Percentiles rank a stretch among this genome's conserved stretches.
These are phyloP conservation scores for Microdochium bolleyi DNA, from an alignment of 2,329 filamentous ascomycete species.

Conservation along the genomic window DNA sequence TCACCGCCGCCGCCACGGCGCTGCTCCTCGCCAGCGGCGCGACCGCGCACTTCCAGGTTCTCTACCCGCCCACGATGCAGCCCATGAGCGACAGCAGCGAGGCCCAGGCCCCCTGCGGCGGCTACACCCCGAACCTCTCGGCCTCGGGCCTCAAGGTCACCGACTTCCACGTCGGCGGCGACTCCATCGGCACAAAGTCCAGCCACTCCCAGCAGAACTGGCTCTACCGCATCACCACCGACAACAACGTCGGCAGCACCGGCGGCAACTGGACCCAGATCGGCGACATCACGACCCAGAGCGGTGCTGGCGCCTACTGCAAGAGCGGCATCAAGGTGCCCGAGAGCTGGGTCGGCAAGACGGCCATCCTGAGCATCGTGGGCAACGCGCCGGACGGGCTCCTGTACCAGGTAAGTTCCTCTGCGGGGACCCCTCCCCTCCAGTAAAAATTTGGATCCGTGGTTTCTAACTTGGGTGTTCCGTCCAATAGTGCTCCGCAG, in stretches of 20 bases:
- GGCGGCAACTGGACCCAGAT: conserved; percentile 45
- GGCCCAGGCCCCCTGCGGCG: conserved; percentile 43
- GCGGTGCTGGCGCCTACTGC: conserved; percentile 46
- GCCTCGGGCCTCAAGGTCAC: conserved; percentile 22
- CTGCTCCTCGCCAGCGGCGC: conserved; percentile 30
- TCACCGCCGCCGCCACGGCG: conserved; percentile 19
- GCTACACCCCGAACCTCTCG: conserved; percentile 35
- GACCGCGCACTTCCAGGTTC: conserved; percentile 47
- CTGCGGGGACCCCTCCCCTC: not conserved
- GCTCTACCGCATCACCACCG: conserved; percentile 50
- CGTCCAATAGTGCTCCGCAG: conserved; percentile 38
- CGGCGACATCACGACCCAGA: conserved; percentile 45
- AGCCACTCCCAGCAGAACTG: conserved; percentile 45
- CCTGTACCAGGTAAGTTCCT: conserved; percentile 42
- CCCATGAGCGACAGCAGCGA: conserved; percentile 38
- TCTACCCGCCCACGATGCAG: conserved; percentile 37
- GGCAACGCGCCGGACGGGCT: conserved; percentile 45
- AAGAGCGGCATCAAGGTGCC: conserved; percentile 39
- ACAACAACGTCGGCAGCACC: conserved; percentile 25
- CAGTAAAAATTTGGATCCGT: too few relatives aligned
- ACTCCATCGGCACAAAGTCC: conserved; percentile 37
- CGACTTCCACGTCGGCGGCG: conserved; percentile 50
- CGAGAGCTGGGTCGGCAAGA: conserved; percentile 41
- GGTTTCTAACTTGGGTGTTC: too few relatives aligned
- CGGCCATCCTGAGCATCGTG: conserved; percentile 45